These are phyloP conservation scores for Hygrocybe punicea DNA, from an alignment of 768 basidiomycete species.

Conservation along the genomic window DNA sequence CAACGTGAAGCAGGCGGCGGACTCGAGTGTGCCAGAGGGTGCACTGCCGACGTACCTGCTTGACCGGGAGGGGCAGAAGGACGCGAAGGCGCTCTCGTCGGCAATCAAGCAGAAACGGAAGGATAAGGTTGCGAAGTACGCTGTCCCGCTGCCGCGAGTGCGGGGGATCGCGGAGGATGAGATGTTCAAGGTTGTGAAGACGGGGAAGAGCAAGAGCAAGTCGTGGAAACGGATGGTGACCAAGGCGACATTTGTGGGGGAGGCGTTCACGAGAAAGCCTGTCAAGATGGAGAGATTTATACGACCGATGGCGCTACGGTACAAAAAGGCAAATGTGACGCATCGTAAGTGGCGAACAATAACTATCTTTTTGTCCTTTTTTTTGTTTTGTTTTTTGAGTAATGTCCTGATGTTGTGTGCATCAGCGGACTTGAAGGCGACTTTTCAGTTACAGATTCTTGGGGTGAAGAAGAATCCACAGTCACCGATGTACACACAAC, in stretches of 20 bases:
- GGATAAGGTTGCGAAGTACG: slow-evolving; percentile 97
- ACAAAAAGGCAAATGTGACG: slow-evolving; percentile 98
- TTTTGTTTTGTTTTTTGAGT: too few species aligned
- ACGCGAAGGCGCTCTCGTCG: slow-evolving; percentile 91
- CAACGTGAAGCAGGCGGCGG: slow-evolving; percentile 92
- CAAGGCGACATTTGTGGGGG: slow-evolving; percentile 98
- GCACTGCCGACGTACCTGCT: slow-evolving; percentile 94
- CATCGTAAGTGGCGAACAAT: slow-evolving; percentile 86
- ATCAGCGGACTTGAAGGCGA: slow-evolving; percentile 92
- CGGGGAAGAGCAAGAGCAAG: slow-evolving; percentile 94
- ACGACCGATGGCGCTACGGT: slow-evolving; percentile 93
- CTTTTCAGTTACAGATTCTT: slow-evolving; percentile 96
- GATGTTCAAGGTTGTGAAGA: slow-evolving; percentile 99
- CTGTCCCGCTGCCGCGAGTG: slow-evolving; percentile 95
- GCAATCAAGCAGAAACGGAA: slow-evolving; percentile 99
- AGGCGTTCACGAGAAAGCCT: slow-evolving; percentile 96
- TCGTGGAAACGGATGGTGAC: slow-evolving; percentile 99
- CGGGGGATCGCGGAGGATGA: slow-evolving; percentile 98
- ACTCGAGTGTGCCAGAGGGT: slow-evolving; percentile 77
- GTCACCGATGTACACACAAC: slow-evolving; percentile 94
- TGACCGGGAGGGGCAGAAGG: slow-evolving; percentile 96
- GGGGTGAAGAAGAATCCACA: slow-evolving; percentile 99
- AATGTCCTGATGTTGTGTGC: slow-evolving; percentile 1
- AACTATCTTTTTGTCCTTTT: too few species aligned
- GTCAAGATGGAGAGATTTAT: slow-evolving; percentile 99